Percentiles rank a stretch among this genome's conserved stretches.
phyloP scores from a whole-genome alignment of 2,329 filamentous ascomycete genomes.

The Arthrobotrys musiformis region DNA sequence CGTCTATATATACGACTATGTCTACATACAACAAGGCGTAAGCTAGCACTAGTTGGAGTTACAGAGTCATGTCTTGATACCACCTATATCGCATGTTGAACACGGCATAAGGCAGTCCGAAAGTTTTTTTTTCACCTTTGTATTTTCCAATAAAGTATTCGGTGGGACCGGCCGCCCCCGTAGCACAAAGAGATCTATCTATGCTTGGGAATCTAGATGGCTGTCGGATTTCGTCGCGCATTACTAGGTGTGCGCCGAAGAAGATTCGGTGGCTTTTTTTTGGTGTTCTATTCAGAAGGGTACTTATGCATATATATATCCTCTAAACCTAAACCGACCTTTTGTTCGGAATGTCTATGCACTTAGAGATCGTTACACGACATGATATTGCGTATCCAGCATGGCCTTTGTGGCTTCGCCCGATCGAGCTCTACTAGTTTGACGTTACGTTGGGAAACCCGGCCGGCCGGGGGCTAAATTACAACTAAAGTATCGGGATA shows the following conservation, averaged over 20 bases:
- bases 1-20: too few species aligned
- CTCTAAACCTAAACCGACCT: background rate
- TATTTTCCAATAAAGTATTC: background rate
- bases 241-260: background rate
- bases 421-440: slow-evolving; percentile 1
- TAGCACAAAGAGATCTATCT: slow-evolving; percentile 1
- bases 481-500: background rate
- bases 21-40: background rate
- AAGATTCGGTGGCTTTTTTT: background rate
- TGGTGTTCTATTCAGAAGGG: background rate
- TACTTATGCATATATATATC: background rate
- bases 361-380: slow-evolving; percentile 23
- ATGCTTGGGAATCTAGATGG: slow-evolving; percentile 29
- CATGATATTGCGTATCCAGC: slow-evolving; percentile 45
- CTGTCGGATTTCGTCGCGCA: slow-evolving; percentile 14
- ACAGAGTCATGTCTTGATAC: slow-evolving; percentile 12
- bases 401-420: slow-evolving; percentile 12
- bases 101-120: slow-evolving; percentile 30
- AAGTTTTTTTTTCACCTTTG: background rate
- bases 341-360: background rate
- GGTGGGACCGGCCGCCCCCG: background rate
- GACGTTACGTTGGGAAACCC: background rate
- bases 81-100: slow-evolving; percentile 33
- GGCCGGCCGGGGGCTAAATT: background rate
- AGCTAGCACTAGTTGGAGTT: background rate